These are phyloP conservation scores for Chrysopogon serrulatus DNA, from an alignment of 176 grass and related monocot genomes.

Conservation along the genomic window DNA sequence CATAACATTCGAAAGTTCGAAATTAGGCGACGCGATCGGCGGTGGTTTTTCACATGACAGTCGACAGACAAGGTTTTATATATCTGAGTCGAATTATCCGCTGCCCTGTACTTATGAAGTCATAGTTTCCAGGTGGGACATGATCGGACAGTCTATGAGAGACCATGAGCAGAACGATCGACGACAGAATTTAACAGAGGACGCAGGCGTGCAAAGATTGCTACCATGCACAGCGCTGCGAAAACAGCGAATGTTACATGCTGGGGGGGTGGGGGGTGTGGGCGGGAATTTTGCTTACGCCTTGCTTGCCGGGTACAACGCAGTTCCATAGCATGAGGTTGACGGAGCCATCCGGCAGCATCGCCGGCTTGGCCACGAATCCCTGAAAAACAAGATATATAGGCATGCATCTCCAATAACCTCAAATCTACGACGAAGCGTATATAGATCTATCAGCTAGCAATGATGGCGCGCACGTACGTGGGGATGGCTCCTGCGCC, in stretches of 20 bases:
- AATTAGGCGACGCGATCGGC: too few relatives aligned
- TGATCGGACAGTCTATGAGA: background rate
- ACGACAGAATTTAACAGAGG: background rate
- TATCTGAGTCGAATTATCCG: too few relatives aligned
- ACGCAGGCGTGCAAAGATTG: background rate
- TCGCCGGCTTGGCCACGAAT: conserved; percentile 82
- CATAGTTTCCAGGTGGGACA: background rate
- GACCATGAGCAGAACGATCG: background rate
- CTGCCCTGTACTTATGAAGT: too few relatives aligned
- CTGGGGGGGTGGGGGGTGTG: too few relatives aligned
- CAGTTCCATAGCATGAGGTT: conserved; percentile 82
- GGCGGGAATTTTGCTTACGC: conserved; percentile 28
- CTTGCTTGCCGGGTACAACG: conserved; percentile 68
- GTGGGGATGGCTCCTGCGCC: conserved; percentile 88
- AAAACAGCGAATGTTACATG: background rate
- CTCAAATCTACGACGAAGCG: background rate
- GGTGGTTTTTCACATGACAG: too few relatives aligned
- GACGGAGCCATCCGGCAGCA: conserved; percentile 61
- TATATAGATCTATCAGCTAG: background rate
- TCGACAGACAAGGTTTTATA: too few relatives aligned
- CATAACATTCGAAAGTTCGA: too few relatives aligned
- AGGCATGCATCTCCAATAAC: background rate
- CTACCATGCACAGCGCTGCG: background rate
- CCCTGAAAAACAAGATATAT: conserved; percentile 31
- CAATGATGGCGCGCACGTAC: conserved; percentile 29